These are phyloP conservation scores for Calonectria fujianensis DNA, from an alignment of 2,329 filamentous ascomycete species.

Conservation along the genomic window DNA sequence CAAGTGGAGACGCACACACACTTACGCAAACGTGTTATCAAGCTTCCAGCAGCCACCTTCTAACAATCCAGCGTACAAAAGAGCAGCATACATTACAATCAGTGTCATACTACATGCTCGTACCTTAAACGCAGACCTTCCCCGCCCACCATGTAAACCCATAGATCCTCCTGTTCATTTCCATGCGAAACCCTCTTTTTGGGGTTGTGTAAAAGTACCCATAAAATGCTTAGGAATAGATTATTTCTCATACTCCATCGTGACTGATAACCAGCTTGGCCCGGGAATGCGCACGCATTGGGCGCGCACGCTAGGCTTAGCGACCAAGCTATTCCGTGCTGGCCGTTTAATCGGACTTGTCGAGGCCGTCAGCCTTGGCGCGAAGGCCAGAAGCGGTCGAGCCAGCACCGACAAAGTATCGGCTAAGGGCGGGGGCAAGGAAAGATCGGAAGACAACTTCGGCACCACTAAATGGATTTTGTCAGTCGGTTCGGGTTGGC, in stretches of 20 bases:
- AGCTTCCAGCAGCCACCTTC: slow-evolving; percentile 51
- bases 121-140: slow-evolving; percentile 40
- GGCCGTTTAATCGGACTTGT: slow-evolving; percentile 78
- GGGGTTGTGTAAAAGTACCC: slow-evolving; percentile 36
- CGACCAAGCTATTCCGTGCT: slow-evolving; percentile 49
- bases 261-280: slow-evolving; percentile 48
- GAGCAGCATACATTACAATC: slow-evolving; percentile 49
- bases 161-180: slow-evolving; percentile 45
- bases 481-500: slow-evolving; percentile 44
- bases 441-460: slow-evolving; percentile 98
- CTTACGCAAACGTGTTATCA: slow-evolving; percentile 55
- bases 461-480: slow-evolving; percentile 80
- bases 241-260: slow-evolving; percentile 45
- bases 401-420: slow-evolving; percentile 85
- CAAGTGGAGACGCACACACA: slow-evolving; percentile 42
- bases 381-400: slow-evolving; percentile 91
- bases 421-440: slow-evolving; percentile 91
- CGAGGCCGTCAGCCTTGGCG: slow-evolving; percentile 87
- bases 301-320: slow-evolving; percentile 45
- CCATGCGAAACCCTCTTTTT: slow-evolving; percentile 35
- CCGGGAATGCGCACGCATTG: slow-evolving; percentile 47
- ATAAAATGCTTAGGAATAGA: slow-evolving; percentile 39
- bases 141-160: slow-evolving; percentile 39
- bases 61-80: slow-evolving; percentile 51
- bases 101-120: slow-evolving; percentile 48